phyloP scores from a whole-genome alignment of 192 early-diverging fungal genomes.

The Borealophlyctis nickersoniae region DNA sequence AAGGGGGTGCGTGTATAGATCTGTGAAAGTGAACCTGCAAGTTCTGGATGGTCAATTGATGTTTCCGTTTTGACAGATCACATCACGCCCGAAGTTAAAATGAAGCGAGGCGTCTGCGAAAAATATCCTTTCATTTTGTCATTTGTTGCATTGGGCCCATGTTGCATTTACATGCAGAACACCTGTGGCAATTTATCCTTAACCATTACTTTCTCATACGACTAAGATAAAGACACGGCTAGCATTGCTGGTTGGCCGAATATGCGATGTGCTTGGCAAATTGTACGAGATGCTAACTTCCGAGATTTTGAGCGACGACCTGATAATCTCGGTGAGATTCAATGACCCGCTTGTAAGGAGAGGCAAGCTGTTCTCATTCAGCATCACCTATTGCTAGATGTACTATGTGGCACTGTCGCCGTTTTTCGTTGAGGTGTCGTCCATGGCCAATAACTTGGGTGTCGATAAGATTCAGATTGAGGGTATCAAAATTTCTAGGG shows the following conservation, averaged over 20 bases:
- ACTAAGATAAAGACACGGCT: conserved; percentile 2
- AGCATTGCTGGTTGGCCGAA: neutral
- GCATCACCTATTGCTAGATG: neutral
- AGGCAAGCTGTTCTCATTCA: too few species aligned
- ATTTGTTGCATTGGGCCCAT: too few species aligned
- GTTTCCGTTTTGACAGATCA: too few species aligned
- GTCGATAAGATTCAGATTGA: conserved; percentile 25
- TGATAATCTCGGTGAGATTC: conserved; percentile 12
- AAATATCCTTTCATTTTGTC: neutral
- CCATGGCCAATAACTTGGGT: conserved; percentile 16
- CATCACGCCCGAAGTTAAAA: neutral
- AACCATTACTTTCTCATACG: too few species aligned
- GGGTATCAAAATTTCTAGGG: conserved; percentile 20
- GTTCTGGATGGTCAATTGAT: neutral
- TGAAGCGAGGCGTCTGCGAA: conserved; percentile 5
- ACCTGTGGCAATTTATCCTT: too few species aligned
- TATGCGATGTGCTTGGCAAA: conserved; percentile 9
- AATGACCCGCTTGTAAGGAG: neutral
- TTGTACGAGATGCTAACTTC: conserved; percentile 1
- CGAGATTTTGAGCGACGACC: neutral
- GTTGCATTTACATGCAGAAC: too few species aligned
- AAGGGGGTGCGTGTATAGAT: neutral
- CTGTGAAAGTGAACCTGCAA: neutral
- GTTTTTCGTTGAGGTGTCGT: conserved; percentile 34
- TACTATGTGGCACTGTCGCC: conserved; percentile 21